Conservation (phyloP, 2,329 filamentous ascomycete species). For the Dichotomopilus funicola region DNA sequence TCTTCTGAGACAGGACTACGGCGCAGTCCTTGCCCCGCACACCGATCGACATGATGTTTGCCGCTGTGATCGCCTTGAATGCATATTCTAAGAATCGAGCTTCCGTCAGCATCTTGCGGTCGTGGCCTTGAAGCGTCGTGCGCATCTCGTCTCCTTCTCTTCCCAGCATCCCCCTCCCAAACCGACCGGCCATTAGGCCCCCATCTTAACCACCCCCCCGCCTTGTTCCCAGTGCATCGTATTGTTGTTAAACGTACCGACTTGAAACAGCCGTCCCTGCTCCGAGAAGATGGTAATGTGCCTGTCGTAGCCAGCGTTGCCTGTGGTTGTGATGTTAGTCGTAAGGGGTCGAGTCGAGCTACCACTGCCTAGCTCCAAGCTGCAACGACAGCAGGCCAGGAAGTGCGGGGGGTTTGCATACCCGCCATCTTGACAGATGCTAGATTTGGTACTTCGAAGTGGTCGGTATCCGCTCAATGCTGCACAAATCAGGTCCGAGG, state of each 20-base stretch:
- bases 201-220: not conserved
- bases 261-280: constrained; percentile 97
- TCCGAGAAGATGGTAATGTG: constrained; percentile 99
- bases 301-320: constrained; percentile 63
- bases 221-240: not conserved
- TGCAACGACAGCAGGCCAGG: constrained; percentile 1
- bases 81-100: constrained; percentile 74
- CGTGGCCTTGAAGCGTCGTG: not conserved
- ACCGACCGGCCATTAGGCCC: not conserved
- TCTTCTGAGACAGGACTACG: constrained; percentile 97
- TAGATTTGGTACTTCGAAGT: constrained; percentile 1
- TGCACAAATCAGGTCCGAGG: not conserved
- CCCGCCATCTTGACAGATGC: constrained; percentile 23
- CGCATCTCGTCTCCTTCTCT: not conserved
- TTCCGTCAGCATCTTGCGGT: constrained; percentile 11
- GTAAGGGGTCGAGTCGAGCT: constrained; percentile 15
- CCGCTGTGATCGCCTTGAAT: constrained; percentile 99
- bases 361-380: not conserved
- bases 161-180: not conserved
- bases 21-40: constrained; percentile 95
- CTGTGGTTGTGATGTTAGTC: constrained; percentile 17
- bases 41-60: constrained; percentile 97
- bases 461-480: not conserved
- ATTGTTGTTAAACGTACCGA: constrained; percentile 60
- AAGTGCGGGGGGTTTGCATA: constrained; percentile 16